Conservation (phyloP, 345 rosid genomes). For the Dimocarpus longan region DNA sequence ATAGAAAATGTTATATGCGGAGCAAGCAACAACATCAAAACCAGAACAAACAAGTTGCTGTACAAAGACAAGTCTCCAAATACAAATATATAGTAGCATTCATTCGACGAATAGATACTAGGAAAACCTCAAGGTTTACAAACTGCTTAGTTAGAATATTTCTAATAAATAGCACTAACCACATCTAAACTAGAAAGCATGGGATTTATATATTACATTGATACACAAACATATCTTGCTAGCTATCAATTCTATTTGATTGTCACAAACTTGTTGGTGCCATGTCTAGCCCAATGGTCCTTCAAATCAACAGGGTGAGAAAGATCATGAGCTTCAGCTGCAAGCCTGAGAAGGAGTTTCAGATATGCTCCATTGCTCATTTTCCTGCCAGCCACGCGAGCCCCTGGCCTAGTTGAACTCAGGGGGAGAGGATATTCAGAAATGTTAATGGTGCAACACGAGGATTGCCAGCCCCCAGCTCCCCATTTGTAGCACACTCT, state of each 20-base stretch:
- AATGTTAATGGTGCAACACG: constrained; percentile 59
- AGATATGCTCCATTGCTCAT: constrained; percentile 72
- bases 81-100: not conserved
- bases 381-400: constrained; percentile 72
- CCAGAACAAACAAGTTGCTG: not conserved
- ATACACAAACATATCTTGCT: constrained; percentile 11
- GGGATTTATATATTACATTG: constrained; percentile 1
- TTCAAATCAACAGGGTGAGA: constrained; percentile 61
- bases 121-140: constrained; percentile 22
- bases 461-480: constrained; percentile 73
- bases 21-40: not conserved
- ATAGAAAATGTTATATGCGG: not conserved
- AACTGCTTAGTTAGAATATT: constrained; percentile 14
- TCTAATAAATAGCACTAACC: not conserved
- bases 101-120: not conserved
- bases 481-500: constrained; percentile 73
- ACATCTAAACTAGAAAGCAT: constrained; percentile 12
- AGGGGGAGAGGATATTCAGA: constrained; percentile 65
- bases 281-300: constrained; percentile 73
- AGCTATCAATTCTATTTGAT: constrained; percentile 43
- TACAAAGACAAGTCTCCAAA: not conserved
- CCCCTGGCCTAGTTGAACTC: constrained; percentile 52
- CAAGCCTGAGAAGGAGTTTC: constrained; percentile 61
- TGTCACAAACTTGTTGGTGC: constrained; percentile 73
- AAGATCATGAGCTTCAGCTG: constrained; percentile 57